Conservation (phyloP, 78 protist species). For the Protostelium mycophagum region DNA sequence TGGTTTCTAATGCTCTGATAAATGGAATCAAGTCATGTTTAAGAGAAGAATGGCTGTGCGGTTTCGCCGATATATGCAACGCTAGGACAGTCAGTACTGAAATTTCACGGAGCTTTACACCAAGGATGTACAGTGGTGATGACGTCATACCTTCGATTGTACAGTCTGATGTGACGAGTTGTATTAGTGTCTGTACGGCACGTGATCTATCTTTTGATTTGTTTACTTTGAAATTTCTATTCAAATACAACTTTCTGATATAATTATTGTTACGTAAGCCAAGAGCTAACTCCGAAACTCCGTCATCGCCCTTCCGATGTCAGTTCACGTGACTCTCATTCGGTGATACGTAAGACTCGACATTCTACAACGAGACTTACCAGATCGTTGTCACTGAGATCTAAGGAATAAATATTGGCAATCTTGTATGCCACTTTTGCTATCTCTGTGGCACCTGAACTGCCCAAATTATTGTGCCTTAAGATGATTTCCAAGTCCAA, state of each 20-base stretch:
- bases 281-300: not conserved
- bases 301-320: not conserved
- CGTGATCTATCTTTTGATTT: not conserved
- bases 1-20: not conserved
- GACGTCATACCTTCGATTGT: not conserved
- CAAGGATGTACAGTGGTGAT: not conserved
- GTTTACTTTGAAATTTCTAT: not conserved
- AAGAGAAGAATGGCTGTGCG: not conserved
- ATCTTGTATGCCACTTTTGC: not conserved
- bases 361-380: too few species aligned
- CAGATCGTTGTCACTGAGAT: not conserved
- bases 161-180: not conserved
- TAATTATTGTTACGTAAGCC: not conserved
- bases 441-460: not conserved
- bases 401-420: not conserved
- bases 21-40: not conserved
- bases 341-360: too few species aligned
- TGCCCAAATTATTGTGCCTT: not conserved
- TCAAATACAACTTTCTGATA: not conserved
- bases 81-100: too few species aligned
- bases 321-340: not conserved
- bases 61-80: not conserved
- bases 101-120: not conserved
- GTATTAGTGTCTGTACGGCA: not conserved
- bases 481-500: not conserved